Conservation (phyloP, 495 filamentous ascomycete species). For the Penicillium tannophilum region DNA sequence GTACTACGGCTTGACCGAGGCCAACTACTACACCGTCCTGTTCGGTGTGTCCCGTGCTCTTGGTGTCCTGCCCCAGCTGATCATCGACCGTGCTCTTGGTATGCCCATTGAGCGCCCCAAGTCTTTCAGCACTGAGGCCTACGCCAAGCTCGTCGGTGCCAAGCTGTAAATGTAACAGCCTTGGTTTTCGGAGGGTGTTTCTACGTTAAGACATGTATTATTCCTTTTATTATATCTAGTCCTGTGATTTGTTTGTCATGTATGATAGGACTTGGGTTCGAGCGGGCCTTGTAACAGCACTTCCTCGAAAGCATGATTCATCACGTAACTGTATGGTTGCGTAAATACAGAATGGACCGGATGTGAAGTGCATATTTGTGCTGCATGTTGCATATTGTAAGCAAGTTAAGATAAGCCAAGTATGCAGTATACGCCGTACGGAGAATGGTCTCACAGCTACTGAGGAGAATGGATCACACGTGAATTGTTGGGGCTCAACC, state of each 20-base stretch:
- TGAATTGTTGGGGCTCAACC: constrained; percentile 33
- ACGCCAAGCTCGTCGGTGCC: constrained; percentile 88
- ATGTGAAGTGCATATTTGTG: too few species aligned
- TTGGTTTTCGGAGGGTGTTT: constrained; percentile 11
- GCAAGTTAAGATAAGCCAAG: too few species aligned
- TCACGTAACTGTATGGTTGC: constrained; percentile 7
- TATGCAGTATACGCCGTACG: background rate
- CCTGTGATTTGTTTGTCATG: constrained; percentile 38
- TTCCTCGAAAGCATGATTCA: constrained; percentile 33
- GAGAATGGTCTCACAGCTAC: constrained; percentile 30
- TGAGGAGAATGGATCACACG: constrained; percentile 32
- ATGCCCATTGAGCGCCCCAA: constrained; percentile 74
- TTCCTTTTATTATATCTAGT: constrained; percentile 36
- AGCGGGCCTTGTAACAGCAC: constrained; percentile 52
- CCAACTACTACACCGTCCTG: constrained; percentile 99
- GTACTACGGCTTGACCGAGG: constrained; percentile 98
- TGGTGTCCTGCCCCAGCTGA: constrained; percentile 97
- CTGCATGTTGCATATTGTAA: too few species aligned
- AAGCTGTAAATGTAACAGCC: constrained; percentile 66
- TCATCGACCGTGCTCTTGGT: constrained; percentile 97
- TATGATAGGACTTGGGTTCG: constrained; percentile 54
- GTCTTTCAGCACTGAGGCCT: constrained; percentile 96
- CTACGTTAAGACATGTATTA: constrained; percentile 25
- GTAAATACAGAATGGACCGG: too few species aligned
- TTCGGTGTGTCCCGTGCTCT: constrained; percentile 98